Evolutionary conservation across 164 flowering plant genomes (phyloP).

Genomic region (Vitis amurensis): DNA sequence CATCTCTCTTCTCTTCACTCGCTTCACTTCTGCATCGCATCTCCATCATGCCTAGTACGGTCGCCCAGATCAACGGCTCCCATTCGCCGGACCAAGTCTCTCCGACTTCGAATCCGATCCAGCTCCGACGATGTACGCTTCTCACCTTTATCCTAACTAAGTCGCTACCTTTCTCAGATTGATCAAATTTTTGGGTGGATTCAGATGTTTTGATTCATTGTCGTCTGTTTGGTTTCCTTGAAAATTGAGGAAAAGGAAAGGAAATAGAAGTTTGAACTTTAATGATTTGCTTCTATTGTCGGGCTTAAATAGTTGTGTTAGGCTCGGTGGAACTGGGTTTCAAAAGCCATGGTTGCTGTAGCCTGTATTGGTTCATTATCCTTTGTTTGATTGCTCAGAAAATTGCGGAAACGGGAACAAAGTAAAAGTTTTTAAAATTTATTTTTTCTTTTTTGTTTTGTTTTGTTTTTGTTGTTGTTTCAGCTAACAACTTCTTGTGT

Average conservation of each 20-base stretch:
- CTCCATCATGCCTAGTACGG: background rate
- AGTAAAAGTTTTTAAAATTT: background rate
- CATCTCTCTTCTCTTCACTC: conserved; percentile 12
- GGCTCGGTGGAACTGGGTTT: background rate
- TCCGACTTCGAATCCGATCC: conserved; percentile 26
- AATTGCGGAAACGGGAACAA: no score
- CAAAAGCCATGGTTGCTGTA: no score
- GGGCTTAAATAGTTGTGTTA: background rate
- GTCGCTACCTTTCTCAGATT: background rate
- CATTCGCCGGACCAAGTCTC: conserved; percentile 3
- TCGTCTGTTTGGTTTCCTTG: background rate
- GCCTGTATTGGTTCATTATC: no score
- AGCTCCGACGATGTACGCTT: conserved; percentile 30
- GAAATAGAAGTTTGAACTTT: background rate
- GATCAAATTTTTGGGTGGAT: background rate
- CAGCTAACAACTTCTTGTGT: no score
- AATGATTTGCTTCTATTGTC: background rate
- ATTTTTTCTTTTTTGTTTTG: background rate
- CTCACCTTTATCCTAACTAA: background rate
- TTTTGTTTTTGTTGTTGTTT: background rate
- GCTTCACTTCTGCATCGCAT: conserved; percentile 8
- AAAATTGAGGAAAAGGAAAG: background rate
- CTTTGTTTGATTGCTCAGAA: no score
- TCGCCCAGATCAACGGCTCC: conserved; percentile 19
- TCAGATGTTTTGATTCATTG: background rate